Conservation (phyloP, 306 rosid genomes). For the Quercus suber region DNA sequence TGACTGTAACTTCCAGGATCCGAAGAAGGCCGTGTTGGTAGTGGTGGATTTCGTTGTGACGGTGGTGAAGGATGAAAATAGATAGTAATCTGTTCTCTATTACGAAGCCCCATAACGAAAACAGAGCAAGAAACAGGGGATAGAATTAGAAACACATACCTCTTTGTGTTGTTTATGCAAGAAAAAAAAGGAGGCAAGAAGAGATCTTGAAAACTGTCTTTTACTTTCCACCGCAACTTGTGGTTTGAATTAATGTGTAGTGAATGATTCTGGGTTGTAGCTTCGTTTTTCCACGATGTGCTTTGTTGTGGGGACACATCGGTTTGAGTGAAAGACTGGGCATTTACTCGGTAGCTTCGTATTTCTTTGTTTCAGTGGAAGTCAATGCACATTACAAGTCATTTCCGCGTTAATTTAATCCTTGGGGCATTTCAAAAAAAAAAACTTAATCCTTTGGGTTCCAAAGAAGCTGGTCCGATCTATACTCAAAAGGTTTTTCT, state of each 20-base stretch:
- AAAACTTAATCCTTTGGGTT: background rate
- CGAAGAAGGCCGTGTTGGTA: too few species aligned
- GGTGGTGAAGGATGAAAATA: too few species aligned
- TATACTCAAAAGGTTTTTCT: too few species aligned
- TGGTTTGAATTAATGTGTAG: background rate
- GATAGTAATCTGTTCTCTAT: background rate
- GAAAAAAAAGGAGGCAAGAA: background rate
- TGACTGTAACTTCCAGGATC: too few species aligned
- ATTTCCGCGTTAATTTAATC: conserved; percentile 17
- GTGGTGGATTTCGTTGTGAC: accelerated
- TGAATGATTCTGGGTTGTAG: background rate
- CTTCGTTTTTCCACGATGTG: background rate
- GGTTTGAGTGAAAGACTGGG: conserved; percentile 13
- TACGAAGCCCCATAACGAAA: conserved; percentile 17
- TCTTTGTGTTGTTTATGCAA: background rate
- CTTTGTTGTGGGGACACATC: background rate
- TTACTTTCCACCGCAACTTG: background rate
- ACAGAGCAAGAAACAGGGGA: conserved; percentile 7
- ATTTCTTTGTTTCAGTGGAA: background rate
- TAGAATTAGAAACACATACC: background rate
- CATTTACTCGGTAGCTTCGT: conserved; percentile 14
- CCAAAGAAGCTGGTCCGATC: background rate
- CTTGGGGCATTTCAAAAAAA: background rate
- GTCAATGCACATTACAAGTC: conserved; percentile 1
- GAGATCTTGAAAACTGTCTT: background rate